Conservation (phyloP, 192 early-diverging fungal genomes). For the Helicostylum pulchrum region DNA sequence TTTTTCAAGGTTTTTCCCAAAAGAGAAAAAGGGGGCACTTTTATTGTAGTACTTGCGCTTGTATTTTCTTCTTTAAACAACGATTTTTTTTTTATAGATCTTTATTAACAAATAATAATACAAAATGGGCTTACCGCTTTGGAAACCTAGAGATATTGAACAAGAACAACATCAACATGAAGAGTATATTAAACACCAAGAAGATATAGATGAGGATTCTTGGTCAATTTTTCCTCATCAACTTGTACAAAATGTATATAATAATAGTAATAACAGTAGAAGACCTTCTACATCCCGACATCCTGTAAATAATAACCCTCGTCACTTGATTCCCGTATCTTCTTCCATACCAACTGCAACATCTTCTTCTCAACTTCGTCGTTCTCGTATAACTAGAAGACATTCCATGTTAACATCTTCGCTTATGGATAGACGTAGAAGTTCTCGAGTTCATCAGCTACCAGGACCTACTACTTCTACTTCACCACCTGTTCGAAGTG, state of each 20-base stretch:
- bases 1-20: no score
- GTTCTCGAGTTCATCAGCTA: neutral
- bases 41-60: neutral
- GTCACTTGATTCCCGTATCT: neutral
- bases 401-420: slow-evolving; percentile 16
- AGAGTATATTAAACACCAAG: neutral
- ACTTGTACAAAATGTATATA: neutral
- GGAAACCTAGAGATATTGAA: slow-evolving; percentile 16
- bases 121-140: slow-evolving; percentile 21
- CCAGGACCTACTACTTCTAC: neutral
- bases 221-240: neutral
- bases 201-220: neutral
- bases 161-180: neutral
- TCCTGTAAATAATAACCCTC: neutral
- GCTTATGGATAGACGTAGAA: neutral
- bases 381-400: slow-evolving; percentile 2
- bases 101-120: neutral
- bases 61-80: neutral
- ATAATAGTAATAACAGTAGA: neutral
- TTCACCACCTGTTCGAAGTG: slow-evolving; percentile 1
- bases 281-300: neutral
- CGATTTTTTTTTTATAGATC: slow-evolving; percentile 1
- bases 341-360: neutral
- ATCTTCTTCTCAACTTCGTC: neutral
- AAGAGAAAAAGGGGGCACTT: neutral